A percentile compares a stretch with the other conserved stretches of the same genome.
These are phyloP conservation scores for Phyllosticta citrichinensis DNA, from an alignment of 2,329 filamentous ascomycete genomes.

Conservation along the genomic window DNA sequence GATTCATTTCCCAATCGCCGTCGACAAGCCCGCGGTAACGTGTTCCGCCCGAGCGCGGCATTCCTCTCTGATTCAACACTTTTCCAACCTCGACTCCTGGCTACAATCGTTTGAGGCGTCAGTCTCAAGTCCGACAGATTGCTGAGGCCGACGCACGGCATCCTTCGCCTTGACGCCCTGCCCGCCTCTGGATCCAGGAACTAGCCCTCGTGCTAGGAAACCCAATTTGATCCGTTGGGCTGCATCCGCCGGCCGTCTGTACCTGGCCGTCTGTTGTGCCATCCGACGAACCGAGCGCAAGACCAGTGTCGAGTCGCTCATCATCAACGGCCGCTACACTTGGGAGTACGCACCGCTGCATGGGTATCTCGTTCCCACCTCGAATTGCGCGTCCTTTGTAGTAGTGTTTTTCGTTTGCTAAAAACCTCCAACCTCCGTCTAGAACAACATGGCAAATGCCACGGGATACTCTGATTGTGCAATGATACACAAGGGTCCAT, in stretches of 20 bases:
- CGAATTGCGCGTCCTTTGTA: no score
- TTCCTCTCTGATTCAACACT: background rate
- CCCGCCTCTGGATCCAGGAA: background rate
- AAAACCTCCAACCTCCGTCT: no score
- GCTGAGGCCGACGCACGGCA: background rate
- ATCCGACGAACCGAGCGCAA: background rate
- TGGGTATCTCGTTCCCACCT: no score
- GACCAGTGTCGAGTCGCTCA: background rate
- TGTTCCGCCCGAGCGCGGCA: background rate
- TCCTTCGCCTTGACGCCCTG: background rate
- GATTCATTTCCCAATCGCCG: background rate
- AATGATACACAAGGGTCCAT: background rate
- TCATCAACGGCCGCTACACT: no score
- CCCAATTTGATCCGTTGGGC: background rate
- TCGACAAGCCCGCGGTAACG: background rate
- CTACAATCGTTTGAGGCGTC: background rate
- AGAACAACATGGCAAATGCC: no score
- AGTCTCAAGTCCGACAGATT: background rate
- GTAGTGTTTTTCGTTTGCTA: no score
- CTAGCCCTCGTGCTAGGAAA: background rate
- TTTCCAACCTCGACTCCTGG: background rate
- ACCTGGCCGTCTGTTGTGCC: background rate
- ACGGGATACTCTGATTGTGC: no score
- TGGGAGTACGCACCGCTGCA: no score
- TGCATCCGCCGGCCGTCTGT: background rate